Percentiles rank a stretch among this genome's conserved stretches.
These are phyloP conservation scores for Primulina huaijiensis DNA, from an alignment of 257 asterid genomes.

Conservation along the genomic window DNA sequence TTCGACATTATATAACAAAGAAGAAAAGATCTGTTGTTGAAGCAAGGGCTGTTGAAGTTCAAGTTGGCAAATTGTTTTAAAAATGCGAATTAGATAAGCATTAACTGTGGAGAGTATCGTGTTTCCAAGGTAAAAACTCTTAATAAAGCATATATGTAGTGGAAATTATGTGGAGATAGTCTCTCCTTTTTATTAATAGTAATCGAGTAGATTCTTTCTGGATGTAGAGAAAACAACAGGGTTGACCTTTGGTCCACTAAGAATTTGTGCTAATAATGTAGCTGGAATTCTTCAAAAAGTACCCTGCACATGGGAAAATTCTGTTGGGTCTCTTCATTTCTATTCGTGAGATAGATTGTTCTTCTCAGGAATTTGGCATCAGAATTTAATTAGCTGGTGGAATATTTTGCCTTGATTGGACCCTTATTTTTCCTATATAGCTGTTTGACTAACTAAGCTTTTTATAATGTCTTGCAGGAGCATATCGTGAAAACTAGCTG, in stretches of 20 bases:
- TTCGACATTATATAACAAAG: neutral
- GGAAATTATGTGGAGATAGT: neutral
- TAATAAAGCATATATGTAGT: neutral
- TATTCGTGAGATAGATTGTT: conserved; percentile 10
- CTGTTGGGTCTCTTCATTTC: neutral
- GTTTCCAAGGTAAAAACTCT: neutral
- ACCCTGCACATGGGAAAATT: neutral
- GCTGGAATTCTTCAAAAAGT: neutral
- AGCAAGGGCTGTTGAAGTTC: neutral
- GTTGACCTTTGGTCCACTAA: neutral
- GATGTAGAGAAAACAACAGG: neutral
- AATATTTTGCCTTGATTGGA: conserved; percentile 31
- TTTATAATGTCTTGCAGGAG: conserved; percentile 58
- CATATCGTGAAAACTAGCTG: conserved; percentile 74
- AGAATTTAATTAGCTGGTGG: conserved; percentile 25
- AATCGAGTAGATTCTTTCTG: neutral
- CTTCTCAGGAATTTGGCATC: conserved; percentile 26
- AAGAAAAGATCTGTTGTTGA: neutral
- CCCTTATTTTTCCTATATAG: conserved; percentile 20
- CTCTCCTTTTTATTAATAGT: conserved; percentile 8
- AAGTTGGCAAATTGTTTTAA: neutral
- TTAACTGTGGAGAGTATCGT: neutral
- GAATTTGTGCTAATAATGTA: neutral
- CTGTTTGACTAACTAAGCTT: conserved; percentile 28
- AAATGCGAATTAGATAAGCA: neutral